phyloP scores from a whole-genome alignment of 192 early-diverging fungal genomes.

The Rhizoclosmatium globosum region DNA sequence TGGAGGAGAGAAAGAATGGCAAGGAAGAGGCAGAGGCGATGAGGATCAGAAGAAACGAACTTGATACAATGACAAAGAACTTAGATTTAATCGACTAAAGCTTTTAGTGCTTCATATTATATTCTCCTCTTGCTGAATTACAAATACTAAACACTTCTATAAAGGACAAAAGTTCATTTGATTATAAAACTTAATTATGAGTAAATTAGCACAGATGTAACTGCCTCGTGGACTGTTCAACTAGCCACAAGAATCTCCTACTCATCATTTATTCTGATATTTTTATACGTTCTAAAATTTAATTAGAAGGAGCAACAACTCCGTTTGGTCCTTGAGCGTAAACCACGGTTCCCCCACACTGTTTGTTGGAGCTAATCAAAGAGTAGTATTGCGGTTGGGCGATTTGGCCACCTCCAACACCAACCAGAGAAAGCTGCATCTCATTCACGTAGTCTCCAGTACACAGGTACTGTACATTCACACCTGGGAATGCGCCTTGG shows the following conservation, averaged over 20 bases:
- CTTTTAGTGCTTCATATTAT: no score
- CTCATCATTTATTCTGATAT: neutral
- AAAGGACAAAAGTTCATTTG: no score
- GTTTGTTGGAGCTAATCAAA: neutral
- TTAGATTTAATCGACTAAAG: no score
- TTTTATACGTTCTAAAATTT: neutral
- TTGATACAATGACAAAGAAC: no score
- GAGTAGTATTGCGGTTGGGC: neutral
- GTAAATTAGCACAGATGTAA: neutral
- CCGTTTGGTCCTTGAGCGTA: neutral
- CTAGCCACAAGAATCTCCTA: no score
- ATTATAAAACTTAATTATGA: no score
- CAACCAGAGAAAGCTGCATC: conserved; percentile 2
- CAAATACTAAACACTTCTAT: no score
- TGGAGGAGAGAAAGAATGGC: no score
- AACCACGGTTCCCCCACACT: neutral
- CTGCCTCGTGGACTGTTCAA: neutral
- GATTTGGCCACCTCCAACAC: conserved; percentile 4
- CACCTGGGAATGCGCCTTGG: conserved; percentile 37
- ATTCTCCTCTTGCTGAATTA: no score
- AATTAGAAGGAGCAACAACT: neutral
- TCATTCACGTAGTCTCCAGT: conserved; percentile 11
- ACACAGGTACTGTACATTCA: neutral
- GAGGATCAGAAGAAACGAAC: no score
- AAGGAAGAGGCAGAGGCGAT: no score